Evolutionary conservation across 2,329 filamentous ascomycete species (phyloP), one percentile per base, ranked within the genome.

Genomic region (Aspergillus sp.): DNA sequence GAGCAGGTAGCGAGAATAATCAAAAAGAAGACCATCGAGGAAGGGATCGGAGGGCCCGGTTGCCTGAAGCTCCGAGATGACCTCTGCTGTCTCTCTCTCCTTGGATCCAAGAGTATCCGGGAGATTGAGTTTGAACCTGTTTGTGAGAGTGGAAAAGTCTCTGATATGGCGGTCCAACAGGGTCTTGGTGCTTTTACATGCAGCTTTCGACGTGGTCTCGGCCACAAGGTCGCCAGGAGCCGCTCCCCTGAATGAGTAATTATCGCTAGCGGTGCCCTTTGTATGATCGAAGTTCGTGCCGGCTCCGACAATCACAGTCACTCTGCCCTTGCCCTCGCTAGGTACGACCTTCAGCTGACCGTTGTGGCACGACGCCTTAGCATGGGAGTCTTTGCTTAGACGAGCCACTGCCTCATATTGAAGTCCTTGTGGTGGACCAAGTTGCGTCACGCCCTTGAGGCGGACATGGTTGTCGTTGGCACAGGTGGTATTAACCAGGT

Each of bases 1-100:
- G 54, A 85, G 77, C 0, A 86, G 73, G 51, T 85, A 78, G 3
- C 80, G 76, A 1, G 77, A 78, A 49, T 79, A 82, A 60, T 83
- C 78, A 56, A 85, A 84, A 1, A 83, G 70, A 0, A 84, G 68
- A 2, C 70, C 74, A 55, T 84, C 82, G 0, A 86, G 65, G 48
- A 77, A 84, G 0, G 83, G 82, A 50, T 85, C 77, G 0, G 79
- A 63, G 4, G 68, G 65, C 12, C 64, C 63, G 37, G 68, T 63
- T 19, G 4, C 24, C 24, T 33, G 34, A 11, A 27, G 9, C 37
- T 77, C 76, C 15, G 62, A 62, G 27, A 79, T 66, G 2, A 79
- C 57, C 12, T 65, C 51, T 4, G 70, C 65, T n/a, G 63, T 64
- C 52, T 54, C 67, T 48, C 51, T 68, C 30, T 27, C 47, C n/a